phyloP scores from a whole-genome alignment of 371 early-diverging fungal genomes.

The Zopfochytrium polystomum region DNA sequence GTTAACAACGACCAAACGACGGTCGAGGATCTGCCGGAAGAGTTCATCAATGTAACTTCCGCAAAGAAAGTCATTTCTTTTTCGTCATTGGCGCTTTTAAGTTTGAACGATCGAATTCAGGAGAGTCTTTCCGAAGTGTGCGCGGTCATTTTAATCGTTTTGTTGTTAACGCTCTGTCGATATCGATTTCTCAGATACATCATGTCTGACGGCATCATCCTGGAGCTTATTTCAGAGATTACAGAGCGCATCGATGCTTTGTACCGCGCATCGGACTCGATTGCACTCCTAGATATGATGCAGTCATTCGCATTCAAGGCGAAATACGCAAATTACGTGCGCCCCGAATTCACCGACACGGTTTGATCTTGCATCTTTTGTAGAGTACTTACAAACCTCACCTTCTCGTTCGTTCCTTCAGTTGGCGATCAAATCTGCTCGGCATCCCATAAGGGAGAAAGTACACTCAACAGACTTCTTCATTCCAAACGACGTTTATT shows the following conservation, averaged over 20 bases:
- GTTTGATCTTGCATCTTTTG: constrained; percentile 32
- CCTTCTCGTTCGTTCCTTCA: constrained; percentile 4
- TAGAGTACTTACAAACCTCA: too few relatives aligned
- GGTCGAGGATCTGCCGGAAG: constrained; percentile 19
- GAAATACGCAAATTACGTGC: constrained; percentile 40
- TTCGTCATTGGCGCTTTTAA: constrained; percentile 78
- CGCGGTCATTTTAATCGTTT: not conserved
- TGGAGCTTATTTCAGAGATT: constrained; percentile 57
- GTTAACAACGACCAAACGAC: not conserved
- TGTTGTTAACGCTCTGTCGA: too few relatives aligned
- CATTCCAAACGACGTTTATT: constrained; percentile 79
- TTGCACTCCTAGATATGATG: constrained; percentile 81
- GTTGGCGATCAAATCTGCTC: constrained; percentile 67
- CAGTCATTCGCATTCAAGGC: constrained; percentile 59
- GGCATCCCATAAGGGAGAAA: constrained; percentile 78
- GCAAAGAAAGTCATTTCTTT: constrained; percentile 63
- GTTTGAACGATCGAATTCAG: constrained; percentile 73
- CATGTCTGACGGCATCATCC: constrained; percentile 54
- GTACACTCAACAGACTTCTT: constrained; percentile 41
- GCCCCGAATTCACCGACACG: constrained; percentile 79
- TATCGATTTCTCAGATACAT: not conserved
- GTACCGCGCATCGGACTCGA: constrained; percentile 75
- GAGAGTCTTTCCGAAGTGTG: constrained; percentile 73
- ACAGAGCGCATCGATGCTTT: constrained; percentile 60
- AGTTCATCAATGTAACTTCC: constrained; percentile 59